Evolutionary conservation across 2,329 filamentous ascomycete genomes (phyloP).

Genomic region (Teratosphaeria gauchensis): DNA sequence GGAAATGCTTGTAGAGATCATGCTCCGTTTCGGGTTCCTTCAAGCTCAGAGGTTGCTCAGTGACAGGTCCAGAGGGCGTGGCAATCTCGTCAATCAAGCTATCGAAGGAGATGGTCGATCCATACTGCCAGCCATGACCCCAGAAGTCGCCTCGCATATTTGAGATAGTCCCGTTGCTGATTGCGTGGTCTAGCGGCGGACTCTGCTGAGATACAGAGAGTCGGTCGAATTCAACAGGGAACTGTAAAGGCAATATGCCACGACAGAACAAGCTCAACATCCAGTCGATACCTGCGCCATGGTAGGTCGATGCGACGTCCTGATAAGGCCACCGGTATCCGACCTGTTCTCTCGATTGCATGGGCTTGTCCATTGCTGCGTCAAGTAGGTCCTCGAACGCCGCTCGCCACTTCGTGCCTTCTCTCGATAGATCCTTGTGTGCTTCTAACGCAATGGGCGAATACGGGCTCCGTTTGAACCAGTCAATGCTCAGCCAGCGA

Average conservation of each 20-base stretch:
- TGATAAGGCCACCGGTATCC: conserved; percentile 11
- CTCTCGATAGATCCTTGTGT: conserved; percentile 26
- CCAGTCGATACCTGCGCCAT: conserved; percentile 25
- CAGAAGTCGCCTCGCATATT: neutral
- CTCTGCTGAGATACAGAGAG: neutral
- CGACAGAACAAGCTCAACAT: conserved; percentile 27
- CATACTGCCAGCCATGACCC: neutral
- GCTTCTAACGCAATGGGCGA: conserved; percentile 46
- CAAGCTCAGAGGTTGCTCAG: conserved; percentile 2
- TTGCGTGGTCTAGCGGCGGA: neutral
- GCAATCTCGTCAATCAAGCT: neutral
- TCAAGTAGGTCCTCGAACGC: conserved; percentile 52
- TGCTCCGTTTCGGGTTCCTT: conserved; percentile 34
- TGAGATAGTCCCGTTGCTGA: neutral
- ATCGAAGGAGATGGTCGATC: neutral
- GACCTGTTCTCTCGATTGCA: conserved; percentile 13
- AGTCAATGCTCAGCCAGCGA: conserved; percentile 26
- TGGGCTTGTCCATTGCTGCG: conserved; percentile 28
- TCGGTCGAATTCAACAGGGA: conserved; percentile 8
- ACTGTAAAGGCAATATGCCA: conserved; percentile 25
- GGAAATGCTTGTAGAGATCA: conserved; percentile 39
- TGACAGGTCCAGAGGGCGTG: neutral
- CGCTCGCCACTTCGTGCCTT: conserved; percentile 41
- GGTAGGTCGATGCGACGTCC: conserved; percentile 13
- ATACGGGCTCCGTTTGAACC: conserved; percentile 39